Conservation (phyloP, 2,329 filamentous ascomycete species). For the Neofusicoccum cordaticola region DNA sequence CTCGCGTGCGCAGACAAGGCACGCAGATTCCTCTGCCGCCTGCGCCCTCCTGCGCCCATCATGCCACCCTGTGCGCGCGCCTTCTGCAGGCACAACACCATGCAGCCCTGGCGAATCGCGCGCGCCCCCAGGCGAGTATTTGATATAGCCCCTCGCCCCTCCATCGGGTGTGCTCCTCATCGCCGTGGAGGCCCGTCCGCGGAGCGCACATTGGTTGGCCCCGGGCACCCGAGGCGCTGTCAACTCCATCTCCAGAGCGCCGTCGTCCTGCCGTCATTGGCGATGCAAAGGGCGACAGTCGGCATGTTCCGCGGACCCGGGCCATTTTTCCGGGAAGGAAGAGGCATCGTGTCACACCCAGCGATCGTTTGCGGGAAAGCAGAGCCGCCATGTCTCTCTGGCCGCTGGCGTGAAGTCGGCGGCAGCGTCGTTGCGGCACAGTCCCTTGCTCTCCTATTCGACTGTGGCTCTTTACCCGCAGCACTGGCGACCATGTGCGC, state of each 20-base stretch:
- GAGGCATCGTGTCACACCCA: not conserved
- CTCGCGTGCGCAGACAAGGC: conserved; percentile 8
- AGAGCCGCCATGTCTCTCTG: not conserved
- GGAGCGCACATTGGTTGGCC: not conserved
- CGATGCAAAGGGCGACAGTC: not conserved
- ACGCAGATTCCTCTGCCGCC: not conserved
- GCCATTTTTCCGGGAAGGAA: not conserved
- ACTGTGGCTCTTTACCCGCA: not conserved
- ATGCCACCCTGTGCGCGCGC: not conserved
- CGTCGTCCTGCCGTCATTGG: not conserved
- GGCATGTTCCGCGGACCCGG: not conserved
- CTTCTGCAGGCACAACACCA: conserved; percentile 12
- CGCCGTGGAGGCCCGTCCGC: not conserved
- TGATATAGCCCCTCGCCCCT: not conserved
- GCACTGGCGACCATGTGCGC: not conserved
- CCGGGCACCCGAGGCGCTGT: not conserved
- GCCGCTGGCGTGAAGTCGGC: not conserved
- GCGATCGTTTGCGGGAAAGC: not conserved
- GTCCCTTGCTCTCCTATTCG: not conserved
- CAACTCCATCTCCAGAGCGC: not conserved
- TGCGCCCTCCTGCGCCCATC: conserved; percentile 7
- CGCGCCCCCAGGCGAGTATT: not conserved
- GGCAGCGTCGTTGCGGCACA: not conserved
- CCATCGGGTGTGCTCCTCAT: not conserved
- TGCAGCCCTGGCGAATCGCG: conserved; percentile 7